Base-by-base conservation (phyloP, 192 early-diverging fungal species). In the Entophlyctis luteolus region DNA sequence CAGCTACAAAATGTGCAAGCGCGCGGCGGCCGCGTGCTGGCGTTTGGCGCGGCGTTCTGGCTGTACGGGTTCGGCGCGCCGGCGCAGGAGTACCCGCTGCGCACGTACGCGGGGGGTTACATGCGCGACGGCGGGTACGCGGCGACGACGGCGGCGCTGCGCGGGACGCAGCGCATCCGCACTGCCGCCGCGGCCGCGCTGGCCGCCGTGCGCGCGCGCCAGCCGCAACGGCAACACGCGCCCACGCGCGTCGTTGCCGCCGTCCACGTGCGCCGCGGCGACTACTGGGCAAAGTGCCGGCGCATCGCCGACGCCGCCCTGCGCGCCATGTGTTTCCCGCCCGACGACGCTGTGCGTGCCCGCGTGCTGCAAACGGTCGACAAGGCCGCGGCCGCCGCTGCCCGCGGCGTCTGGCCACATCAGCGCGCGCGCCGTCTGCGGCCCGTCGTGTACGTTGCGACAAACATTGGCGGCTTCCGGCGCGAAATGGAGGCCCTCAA, bases 251-350 rank as follows among this genome's bases (percentile, higher is more conserved):
- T 45, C 42, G 56, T 16, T 18, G 1, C 56, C 59, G 54, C 71
- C 2, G 8, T 75, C 1, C 74, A 75, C 48, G 53, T 73, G 4
- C 62, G 74, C 4, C 42, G 70, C 10, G 74, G 74, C 4, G 74
- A 75, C 42, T 75, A 75, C 39, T 67, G 57, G 65, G 63, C 63
- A 29, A 75, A 75, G 52, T 75, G 74, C 59, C 58, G 55, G 35
- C 42, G 56, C 14, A 73, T 73, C 10, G 20, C 65, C 5, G 39
- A 66, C 33, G 1, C 22, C 8, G 31, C 20, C 2, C 28, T 72
- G 36, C 48, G 39, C 42, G 39, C 10, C 6, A 65, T 57, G 32
- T 72, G 70, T 47, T 72, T 57, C 33, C 70, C 70, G 31, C 34
- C 50, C 1, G 49, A 34, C 10, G 48, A 60, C 22, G 28, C 33